Base-by-base conservation (phyloP, 2,329 filamentous ascomycete genomes). In the Nemania serpens region DNA sequence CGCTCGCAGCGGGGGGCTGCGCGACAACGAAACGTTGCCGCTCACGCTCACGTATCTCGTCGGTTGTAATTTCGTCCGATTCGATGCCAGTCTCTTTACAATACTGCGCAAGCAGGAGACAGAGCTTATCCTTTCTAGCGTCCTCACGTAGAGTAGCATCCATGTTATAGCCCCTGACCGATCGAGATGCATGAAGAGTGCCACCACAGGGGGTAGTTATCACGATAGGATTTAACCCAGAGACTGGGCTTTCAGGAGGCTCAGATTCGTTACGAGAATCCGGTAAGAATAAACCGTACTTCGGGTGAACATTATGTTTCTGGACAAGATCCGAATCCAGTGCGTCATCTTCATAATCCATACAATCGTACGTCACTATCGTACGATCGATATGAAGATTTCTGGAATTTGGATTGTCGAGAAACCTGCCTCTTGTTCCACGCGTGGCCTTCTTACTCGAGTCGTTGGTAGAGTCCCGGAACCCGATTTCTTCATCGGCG, bases 391-490 rank as follows among this genome's bases (percentile, higher is more conserved):
- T 75, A 68, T 85, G 83, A 71, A 83, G 76, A 57, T 78, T 79
- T 59, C 79, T 81, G 46, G 80, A 81, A 68, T 85, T 84, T 39
- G 84, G 83, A 29, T 77, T 80, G 63, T 81, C 77, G 48, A 84
- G 75, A 66, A 81, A 86, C 69, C 79, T 82, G 67, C 83, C 83
- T 51, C 84, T 78, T 62, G 81, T 81, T 13, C 78, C 78, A 65
- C 78, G 79, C 36, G 80, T 84, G 48, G 82, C 82, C 20, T 81
- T 81, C 58, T 83, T 81, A 61, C 77, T 78, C 33, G 80, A 79
- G 65, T 84, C 82, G 61, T 87, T 87, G 62, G 79, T 79, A 3
- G 82, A 84, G 67, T 87, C 84, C 20, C 82, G 79, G 70, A 85
- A 87, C 13, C 84, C 84, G 62, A 87, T 87, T 68, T 87, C 83